Conservation (phyloP, 495 filamentous ascomycete species). For the Hypoxylon rickii region DNA sequence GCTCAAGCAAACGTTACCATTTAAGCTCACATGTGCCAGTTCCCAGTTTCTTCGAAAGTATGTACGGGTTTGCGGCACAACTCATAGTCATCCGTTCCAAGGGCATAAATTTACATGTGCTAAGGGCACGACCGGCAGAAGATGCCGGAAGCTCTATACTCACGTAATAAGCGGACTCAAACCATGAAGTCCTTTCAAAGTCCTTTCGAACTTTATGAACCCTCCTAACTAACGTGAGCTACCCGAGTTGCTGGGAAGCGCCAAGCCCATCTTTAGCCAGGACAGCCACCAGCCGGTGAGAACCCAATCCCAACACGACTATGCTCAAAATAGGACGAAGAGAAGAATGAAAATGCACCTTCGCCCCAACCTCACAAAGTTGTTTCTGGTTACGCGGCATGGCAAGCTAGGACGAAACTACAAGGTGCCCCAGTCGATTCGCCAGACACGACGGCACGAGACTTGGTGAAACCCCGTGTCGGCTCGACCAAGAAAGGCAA, state of each 20-base stretch:
- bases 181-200: slow-evolving; percentile 3
- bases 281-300: neutral
- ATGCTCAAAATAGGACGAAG: slow-evolving; percentile 4
- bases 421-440: slow-evolving; percentile 8
- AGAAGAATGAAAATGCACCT: neutral
- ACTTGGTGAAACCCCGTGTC: slow-evolving; percentile 34
- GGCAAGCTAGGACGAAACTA: slow-evolving; percentile 21
- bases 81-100: slow-evolving; percentile 3
- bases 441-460: slow-evolving; percentile 17
- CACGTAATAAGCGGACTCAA: neutral
- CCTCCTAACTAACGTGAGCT: slow-evolving; percentile 3
- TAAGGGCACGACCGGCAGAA: slow-evolving; percentile 7
- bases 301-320: neutral
- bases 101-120: slow-evolving; percentile 1
- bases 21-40: neutral
- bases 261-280: neutral
- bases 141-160: slow-evolving; percentile 1
- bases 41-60: slow-evolving; percentile 8
- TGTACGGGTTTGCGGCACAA: neutral
- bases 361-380: neutral
- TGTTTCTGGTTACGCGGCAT: slow-evolving; percentile 23
- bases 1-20: neutral
- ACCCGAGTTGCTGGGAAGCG: slow-evolving; percentile 15
- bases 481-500: slow-evolving; percentile 27
- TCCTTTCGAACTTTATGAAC: neutral